Evolutionary conservation across 2,329 filamentous ascomycete species (phyloP), one percentile per base, ranked within the genome.

Genomic region (Fonsecaea multimorphosa): DNA sequence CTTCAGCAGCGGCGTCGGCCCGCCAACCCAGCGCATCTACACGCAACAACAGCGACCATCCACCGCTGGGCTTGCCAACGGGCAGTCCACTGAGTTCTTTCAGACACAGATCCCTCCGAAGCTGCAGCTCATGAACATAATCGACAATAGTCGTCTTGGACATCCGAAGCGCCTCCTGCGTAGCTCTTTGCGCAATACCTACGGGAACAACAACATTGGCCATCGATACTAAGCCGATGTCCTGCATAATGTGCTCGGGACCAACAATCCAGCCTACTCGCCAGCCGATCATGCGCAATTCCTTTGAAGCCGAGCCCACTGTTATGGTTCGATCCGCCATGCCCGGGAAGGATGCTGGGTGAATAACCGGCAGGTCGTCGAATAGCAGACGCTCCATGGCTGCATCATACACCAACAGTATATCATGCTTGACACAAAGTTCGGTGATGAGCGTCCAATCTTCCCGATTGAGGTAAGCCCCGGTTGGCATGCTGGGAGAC

Each of bases 301-400:
- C 64, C 34, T 66, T 66, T n/a, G 64, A 53, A 6, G 64, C 49
- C 27, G 64, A 66, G 6, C 64, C 64, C 19, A 66, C 38, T 1
- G 53, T 63, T 27, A 66, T 51, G 16, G 64, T 66, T 1, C 64
- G 55, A 40, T 61, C 51, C 29, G 64, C 59, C 64, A 66, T 63
- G 22, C 60, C 64, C 3, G 64, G 64, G 12, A 66, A 44, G 16
- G 38, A 36, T 19, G 60, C 64, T 11, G 64, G 64, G 19, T 59
- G 57, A 38, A 63, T 51, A 9, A 63, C 31, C 11, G 49, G 60
- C 14, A 32, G 56, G 5, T 31, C n/a, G 52, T 66, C 64, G 56
- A 66, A 66, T 24, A 66, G n/a, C 19, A 66, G 56, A 12, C 64
- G 46, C 51, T 66, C 64, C 64, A 66, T 66, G n/a, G 64, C 64